Evolutionary conservation across 163 green algal genomes (phyloP), one percentile per base, ranked within the genome.

Genomic region (Scenedesmus sp.): DNA sequence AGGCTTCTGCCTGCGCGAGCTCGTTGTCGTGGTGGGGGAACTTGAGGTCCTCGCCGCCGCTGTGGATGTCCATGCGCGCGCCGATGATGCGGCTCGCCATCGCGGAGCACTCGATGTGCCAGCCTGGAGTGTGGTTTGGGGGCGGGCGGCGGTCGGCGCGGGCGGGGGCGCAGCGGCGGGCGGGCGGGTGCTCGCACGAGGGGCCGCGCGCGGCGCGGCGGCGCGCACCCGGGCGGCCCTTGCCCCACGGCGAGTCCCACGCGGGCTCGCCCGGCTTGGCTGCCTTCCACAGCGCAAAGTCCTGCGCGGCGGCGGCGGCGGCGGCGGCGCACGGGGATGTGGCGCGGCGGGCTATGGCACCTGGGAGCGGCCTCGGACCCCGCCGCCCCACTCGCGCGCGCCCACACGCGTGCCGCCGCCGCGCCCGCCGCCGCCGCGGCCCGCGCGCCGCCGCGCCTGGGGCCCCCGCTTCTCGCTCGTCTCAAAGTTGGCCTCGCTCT

Each of bases 1-100:
- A 91, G 0, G 95, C 96, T 87, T 99, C 95, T 18, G 93, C 89
- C 88, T 99, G 95, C 15, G 96, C 96, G 17, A 99, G 88, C 89
- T 99, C 96, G 81, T 99, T 99, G 87, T 98, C 94, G 79, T 99
- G 96, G 85, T 99, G 96, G 4, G 96, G 96, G 80, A 99, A 99
- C 64, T 88, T 87, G 28, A 99, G 94, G 84, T 99, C 96, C 67
- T 95, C 91, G 6, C 96, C 96, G 0, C 96, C 96, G 6, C 6
- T n/a, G 86, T 98, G 94, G 63, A 97, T 95, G 84, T 97, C 93
- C 47, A 97, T 77, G 29, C 70, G 78, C 24, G 77, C 20, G 22
- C 96, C 96, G 34, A 98, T 82, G 34, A 99, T 82, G 11, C 90
- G 78, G 56, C 60, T 90, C 9, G 96, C 96, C 96, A 99, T 99